A percentile compares a stretch with the other conserved stretches of the same genome.
Conservation (phyloP, 768 basidiomycete genomes). For the Boletus insuetus region DNA sequence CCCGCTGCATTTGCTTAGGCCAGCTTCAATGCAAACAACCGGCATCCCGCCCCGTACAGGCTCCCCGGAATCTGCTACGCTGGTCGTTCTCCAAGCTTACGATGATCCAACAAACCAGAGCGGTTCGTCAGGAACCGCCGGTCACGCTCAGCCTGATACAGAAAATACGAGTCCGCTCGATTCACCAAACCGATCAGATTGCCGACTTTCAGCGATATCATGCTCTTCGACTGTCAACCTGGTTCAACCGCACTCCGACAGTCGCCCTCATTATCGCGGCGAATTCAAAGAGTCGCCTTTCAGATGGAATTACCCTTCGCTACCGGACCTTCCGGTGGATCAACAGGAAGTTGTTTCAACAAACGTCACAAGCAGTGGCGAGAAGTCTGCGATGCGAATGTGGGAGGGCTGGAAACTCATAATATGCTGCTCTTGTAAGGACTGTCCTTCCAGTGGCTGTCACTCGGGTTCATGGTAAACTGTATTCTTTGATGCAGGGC, state of each 20-base stretch:
- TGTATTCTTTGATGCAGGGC: constrained; percentile 43
- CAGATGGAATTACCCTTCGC: constrained; percentile 28
- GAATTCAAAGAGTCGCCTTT: constrained; percentile 32
- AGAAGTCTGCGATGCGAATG: constrained; percentile 16
- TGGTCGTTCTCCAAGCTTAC: constrained; percentile 27
- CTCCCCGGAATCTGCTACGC: constrained; percentile 30
- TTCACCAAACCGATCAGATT: constrained; percentile 22
- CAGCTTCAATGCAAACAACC: constrained; percentile 10
- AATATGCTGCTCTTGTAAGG: constrained; percentile 56
- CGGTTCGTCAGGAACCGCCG: background rate
- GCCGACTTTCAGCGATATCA: constrained; percentile 24
- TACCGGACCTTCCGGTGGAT: constrained; percentile 18
- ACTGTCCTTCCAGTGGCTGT: background rate
- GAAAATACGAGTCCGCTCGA: constrained; percentile 6
- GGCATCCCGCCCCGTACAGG: constrained; percentile 10
- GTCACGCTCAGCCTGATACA: background rate
- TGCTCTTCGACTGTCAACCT: constrained; percentile 22
- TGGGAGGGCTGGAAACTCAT: constrained; percentile 55
- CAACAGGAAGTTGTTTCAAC: constrained; percentile 2
- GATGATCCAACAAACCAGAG: constrained; percentile 5
- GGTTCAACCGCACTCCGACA: constrained; percentile 18
- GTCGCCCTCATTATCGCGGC: constrained; percentile 1
- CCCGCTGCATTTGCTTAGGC: constrained; percentile 1
- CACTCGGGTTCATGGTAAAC: background rate
- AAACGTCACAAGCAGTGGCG: background rate